These are phyloP conservation scores for Nitzschia sp. DNA, from an alignment of 108 stramenopile genomes.

Conservation along the genomic window DNA sequence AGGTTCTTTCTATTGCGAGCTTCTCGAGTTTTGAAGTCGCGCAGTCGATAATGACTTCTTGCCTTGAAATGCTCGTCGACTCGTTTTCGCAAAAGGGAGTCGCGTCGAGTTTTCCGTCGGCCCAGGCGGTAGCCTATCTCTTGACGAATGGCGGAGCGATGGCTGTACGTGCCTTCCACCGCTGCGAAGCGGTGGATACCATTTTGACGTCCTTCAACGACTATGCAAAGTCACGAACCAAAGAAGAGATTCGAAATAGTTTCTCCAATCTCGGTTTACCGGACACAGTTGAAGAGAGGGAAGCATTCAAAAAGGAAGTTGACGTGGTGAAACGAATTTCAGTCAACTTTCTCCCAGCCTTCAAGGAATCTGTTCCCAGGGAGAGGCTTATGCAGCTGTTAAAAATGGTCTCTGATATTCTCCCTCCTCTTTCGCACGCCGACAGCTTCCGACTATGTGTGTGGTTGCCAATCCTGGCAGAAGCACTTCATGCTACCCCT, in stretches of 20 bases:
- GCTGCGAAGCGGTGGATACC: constrained; percentile 3
- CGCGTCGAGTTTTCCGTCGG: background rate
- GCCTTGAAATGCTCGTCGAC: background rate
- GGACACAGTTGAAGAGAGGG: background rate
- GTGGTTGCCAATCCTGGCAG: constrained; percentile 59
- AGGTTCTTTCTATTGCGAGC: constrained; percentile 24
- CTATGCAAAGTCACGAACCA: background rate
- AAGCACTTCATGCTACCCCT: constrained; percentile 35
- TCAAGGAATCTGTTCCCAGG: constrained; percentile 15
- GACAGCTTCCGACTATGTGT: constrained; percentile 55
- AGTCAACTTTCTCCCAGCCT: constrained; percentile 22
- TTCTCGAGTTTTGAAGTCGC: constrained; percentile 12
- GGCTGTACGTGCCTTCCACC: constrained; percentile 20
- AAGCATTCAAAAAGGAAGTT: constrained; percentile 1
- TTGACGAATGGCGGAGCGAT: constrained; percentile 24
- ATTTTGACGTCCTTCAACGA: constrained; percentile 15
- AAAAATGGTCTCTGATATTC: constrained; percentile 30
- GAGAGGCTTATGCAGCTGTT: constrained; percentile 15
- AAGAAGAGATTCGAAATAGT: constrained; percentile 7
- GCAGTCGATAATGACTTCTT: constrained; percentile 10
- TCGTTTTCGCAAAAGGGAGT: background rate
- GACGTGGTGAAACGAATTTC: constrained; percentile 12
- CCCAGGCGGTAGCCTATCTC: constrained; percentile 13
- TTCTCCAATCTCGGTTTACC: constrained; percentile 15
- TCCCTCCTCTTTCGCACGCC: constrained; percentile 66